Evolutionary conservation across 371 early-diverging fungal species (phyloP).

Genomic region (Actinomucor elegans): DNA sequence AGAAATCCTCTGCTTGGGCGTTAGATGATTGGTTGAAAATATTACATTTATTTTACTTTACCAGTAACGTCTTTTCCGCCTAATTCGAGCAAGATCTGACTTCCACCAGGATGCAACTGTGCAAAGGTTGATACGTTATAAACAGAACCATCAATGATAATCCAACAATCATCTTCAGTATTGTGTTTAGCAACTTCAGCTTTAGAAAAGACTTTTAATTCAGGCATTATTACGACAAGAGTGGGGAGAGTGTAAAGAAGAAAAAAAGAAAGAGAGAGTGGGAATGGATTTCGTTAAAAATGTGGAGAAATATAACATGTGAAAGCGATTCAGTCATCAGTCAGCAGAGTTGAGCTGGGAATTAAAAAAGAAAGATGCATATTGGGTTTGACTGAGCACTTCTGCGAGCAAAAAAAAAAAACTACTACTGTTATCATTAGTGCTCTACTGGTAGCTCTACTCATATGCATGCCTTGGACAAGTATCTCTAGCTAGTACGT

Average conservation of each 20-base stretch:
- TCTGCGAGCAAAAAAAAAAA: too few relatives aligned
- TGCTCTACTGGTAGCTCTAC: too few relatives aligned
- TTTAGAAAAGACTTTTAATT: conserved; percentile 53
- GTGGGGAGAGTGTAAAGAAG: background rate
- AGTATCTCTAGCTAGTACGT: too few relatives aligned
- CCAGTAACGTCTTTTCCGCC: conserved; percentile 82
- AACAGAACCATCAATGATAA: conserved; percentile 81
- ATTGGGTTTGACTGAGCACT: background rate
- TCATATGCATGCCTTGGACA: too few relatives aligned
- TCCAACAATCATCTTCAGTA: conserved; percentile 83
- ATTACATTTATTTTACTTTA: conserved; percentile 12
- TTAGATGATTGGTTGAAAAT: background rate
- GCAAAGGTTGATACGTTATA: conserved; percentile 90
- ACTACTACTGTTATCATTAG: too few relatives aligned
- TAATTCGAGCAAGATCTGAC: conserved; percentile 59
- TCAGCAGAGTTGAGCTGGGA: background rate
- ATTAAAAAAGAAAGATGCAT: background rate
- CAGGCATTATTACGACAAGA: conserved; percentile 30
- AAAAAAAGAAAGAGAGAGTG: background rate
- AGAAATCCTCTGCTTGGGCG: conserved; percentile 29
- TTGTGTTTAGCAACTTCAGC: conserved; percentile 84
- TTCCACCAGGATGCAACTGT: conserved; percentile 91
- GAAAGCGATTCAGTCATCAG: conserved; percentile 15
- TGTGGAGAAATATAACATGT: conserved; percentile 3
- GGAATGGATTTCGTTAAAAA: background rate